Evolutionary conservation across 1,139 yeast genomes (phyloP), one percentile per base, ranked within the genome.

Genomic region (Candida pseudocylindracea): DNA sequence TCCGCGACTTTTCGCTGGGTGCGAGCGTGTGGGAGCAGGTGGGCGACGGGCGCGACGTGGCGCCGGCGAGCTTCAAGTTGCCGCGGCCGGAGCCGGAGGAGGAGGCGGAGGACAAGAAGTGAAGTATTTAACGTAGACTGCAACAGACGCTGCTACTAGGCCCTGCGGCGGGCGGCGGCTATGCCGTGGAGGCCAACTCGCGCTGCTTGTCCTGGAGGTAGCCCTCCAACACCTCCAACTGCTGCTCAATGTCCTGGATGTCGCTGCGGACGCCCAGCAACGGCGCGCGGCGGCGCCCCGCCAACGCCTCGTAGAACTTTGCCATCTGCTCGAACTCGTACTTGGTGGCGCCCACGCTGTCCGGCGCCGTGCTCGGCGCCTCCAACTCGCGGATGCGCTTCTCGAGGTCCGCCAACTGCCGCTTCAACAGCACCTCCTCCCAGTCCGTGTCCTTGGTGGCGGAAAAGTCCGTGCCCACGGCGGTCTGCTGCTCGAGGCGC

Each of bases 21-120:
- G 70, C 88, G 24, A 71, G 91, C 30, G 81, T 75, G 36, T 80
- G 93, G 92, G 93, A 80, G 53, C 93, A 78, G 44, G 88, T 78
- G 43, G 93, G 93, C 38, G 78, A 73, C 32, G 93, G 93, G 47
- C 63, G 69, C 42, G 93, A 80, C 50, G 70, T 64, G 43, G 69
- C 91, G 28, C 93, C 93, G 9, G 85, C 73, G 39, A 54, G 68
- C 15, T 79, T 79, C 63, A 74, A 73, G 53, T 67, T 79, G 48
- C 92, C 93, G 35, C 64, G 72, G 35, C 91, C 92, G 32, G 73
- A 71, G 54, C 80, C 85, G 13, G 91, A 76, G 49, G 75, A 75
- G 31, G 63, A 60, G 43, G 51, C 56, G 35, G 65, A 62, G 42
- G 64, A 50, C 34, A 48, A 47, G 32, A 51, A 51, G 9, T 10